Base-by-base conservation (phyloP, 495 filamentous ascomycete genomes). In the Aspergillus conjunctus region DNA sequence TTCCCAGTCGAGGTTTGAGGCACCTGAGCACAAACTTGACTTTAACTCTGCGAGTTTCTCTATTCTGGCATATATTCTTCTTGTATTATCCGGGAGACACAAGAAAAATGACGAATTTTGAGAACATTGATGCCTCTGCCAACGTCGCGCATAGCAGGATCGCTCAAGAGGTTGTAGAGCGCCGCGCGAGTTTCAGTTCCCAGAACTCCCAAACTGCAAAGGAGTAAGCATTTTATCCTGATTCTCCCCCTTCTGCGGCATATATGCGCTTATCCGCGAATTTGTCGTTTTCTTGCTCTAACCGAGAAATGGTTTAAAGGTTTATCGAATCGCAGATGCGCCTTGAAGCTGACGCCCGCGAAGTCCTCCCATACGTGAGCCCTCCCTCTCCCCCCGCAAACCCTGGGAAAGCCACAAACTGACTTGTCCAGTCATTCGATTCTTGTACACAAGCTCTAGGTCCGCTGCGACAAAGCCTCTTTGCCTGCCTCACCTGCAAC, bases 341-440 rank as follows among this genome's bases (percentile, higher is more conserved):
- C 55, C 87, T 99, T 56, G 94, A 99, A 76, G 88, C 87, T 20
- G 94, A 99, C 75, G 94, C 94, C 41, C 91, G 94, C 54, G 93
- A 98, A 78, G 86, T 88, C 60, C 83, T 99, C 31, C 95, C 95
- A 63, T 99, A 96, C 75, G 90, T 93, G 71, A 69, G 81, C 61
- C 30, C 20, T 15, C 21, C 17, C 43, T 26, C 52, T 44, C 37
- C 62, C 49, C 56, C 32, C 43, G 66, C 48, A 10, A 17, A 66
- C 50, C 37, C 20, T 5, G 43, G 15, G 33, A 14, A 39, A 45
- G 26, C 26, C 21, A 37, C 30, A 20, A 51, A 63, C 69, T 66
- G 26, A 63, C 59, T 44, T 14, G 14, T 46, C 4, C 33, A 93
- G 90, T 89, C 91, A 64, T 96, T 99, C 68, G 90, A 96, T 64